Conservation (phyloP, 2,329 filamentous ascomycete species). For the Paraphaeosphaeria sporulosa region DNA sequence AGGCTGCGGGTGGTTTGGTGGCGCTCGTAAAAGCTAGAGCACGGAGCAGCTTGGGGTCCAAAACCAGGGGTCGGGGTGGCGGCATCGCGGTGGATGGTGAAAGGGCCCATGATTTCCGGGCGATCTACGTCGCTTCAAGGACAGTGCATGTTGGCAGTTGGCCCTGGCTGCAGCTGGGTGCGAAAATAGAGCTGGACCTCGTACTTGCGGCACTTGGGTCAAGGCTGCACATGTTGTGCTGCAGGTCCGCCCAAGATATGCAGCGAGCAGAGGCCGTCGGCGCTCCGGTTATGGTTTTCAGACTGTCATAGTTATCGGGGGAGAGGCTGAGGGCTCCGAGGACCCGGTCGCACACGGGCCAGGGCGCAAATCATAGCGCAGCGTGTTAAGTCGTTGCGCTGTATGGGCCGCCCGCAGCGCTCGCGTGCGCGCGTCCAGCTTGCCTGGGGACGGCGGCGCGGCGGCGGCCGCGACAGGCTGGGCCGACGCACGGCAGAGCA, state of each 20-base stretch:
- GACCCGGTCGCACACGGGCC: constrained; percentile 37
- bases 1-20: constrained; percentile 28
- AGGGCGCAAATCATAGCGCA: constrained; percentile 40
- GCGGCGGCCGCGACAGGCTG: background rate
- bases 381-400: constrained; percentile 24
- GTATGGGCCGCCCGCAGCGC: constrained; percentile 19
- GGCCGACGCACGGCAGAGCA: background rate
- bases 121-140: constrained; percentile 27
- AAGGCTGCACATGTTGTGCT: constrained; percentile 16
- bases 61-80: constrained; percentile 9
- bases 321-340: constrained; percentile 34
- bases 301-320: constrained; percentile 38
- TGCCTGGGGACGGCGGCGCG: background rate
- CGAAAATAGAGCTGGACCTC: constrained; percentile 28
- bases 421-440: constrained; percentile 1
- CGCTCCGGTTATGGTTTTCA: constrained; percentile 33
- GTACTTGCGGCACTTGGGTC: constrained; percentile 23
- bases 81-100: constrained; percentile 13
- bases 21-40: constrained; percentile 16
- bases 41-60: constrained; percentile 14
- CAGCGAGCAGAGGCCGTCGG: constrained; percentile 24
- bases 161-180: constrained; percentile 22
- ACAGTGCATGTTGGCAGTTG: constrained; percentile 16
- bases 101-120: constrained; percentile 17
- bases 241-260: constrained; percentile 26